Base-by-base conservation (phyloP, 441 rosid genomes). In the Syzygium malaccense region DNA sequence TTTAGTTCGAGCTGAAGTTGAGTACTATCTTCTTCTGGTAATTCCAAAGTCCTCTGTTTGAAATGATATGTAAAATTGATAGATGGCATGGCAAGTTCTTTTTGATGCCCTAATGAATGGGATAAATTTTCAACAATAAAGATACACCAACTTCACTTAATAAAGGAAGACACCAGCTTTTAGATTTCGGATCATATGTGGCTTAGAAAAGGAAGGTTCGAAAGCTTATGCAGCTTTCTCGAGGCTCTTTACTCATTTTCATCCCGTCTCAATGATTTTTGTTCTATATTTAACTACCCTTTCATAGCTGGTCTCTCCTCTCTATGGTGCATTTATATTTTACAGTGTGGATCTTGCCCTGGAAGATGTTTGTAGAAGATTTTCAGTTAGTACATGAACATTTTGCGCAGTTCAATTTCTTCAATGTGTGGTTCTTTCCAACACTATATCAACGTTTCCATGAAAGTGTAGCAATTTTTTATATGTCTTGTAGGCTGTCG, bases 401-500 rank as follows among this genome's bases (percentile, higher is more conserved):
- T 75, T 75, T 75, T 75, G 51, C 14, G 83, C 83, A 23, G 19
- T 41, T 48, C 25, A 41, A n/a, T 75, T 41, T 41, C 53, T 12
- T 75, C n/a, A 41, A 75, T 75, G 51, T 9, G 7, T 4, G 2
- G 83, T 75, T 45, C 51, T 75, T 75, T 41, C n/a, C 83, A 41
- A 41, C 18, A 6, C 18, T 25, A 23, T 41, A 23, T 75, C 83
- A 41, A 75, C 25, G 51, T 75, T 75, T 75, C 26, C 2, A 23
- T 18, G 18, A 75, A 71, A 41, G 53, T 75, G n/a, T 41, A 41
- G 83, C 83, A 41, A 12, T 17, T 87, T 87, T 48, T 54, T 26
- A 88, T 86, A 85, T 88, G 33, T 89, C 33, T n/a, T 87, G 89
- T 93, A 98, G 99, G 99, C 99, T 60, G 98, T 92, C 88, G 99